A percentile compares a stretch with the other conserved stretches of the same genome.
phyloP scores from a whole-genome alignment of 2,329 filamentous ascomycete species.

The Aspergillus eucalypticola region DNA sequence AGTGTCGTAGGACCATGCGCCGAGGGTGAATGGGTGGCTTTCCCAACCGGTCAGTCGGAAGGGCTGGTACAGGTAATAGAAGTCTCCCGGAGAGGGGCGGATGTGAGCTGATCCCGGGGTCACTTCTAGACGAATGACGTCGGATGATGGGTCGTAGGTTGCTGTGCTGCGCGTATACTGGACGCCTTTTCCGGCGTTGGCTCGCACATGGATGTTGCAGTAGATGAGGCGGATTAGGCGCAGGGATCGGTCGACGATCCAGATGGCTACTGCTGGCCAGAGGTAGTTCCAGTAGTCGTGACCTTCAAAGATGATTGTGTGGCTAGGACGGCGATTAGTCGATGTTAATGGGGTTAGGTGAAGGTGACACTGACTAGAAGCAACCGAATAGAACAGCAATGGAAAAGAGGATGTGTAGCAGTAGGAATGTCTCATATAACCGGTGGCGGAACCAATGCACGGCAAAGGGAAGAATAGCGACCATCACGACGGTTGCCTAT shows the following conservation, averaged over 20 bases:
- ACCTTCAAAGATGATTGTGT: conserved; percentile 51
- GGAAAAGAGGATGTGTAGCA: conserved; percentile 43
- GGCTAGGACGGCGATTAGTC: conserved; percentile 31
- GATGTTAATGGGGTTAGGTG: too few relatives aligned
- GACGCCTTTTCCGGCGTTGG: conserved; percentile 20
- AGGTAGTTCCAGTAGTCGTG: conserved; percentile 53
- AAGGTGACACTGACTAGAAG: conserved; percentile 45
- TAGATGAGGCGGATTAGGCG: conserved; percentile 46
- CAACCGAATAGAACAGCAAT: conserved; percentile 47
- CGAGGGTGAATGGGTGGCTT: conserved; percentile 55
- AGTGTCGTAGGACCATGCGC: conserved; percentile 29
- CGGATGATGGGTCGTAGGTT: conserved; percentile 46
- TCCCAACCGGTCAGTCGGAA: conserved; percentile 49
- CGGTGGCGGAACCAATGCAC: conserved; percentile 48
- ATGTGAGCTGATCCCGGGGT: conserved; percentile 35
- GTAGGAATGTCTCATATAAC: conserved; percentile 47
- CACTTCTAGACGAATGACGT: conserved; percentile 52
- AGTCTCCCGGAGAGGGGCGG: conserved; percentile 47
- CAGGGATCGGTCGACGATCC: conserved; percentile 50
- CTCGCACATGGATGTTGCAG: conserved; percentile 45
- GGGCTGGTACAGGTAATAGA: conserved; percentile 54
- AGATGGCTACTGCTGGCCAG: conserved; percentile 52
- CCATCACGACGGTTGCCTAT: conserved; percentile 42
- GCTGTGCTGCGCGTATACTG: conserved; percentile 40
- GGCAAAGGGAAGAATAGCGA: conserved; percentile 46